Evolutionary conservation across 768 basidiomycete genomes (phyloP).

Genomic region (Phylloporus scabripes): DNA sequence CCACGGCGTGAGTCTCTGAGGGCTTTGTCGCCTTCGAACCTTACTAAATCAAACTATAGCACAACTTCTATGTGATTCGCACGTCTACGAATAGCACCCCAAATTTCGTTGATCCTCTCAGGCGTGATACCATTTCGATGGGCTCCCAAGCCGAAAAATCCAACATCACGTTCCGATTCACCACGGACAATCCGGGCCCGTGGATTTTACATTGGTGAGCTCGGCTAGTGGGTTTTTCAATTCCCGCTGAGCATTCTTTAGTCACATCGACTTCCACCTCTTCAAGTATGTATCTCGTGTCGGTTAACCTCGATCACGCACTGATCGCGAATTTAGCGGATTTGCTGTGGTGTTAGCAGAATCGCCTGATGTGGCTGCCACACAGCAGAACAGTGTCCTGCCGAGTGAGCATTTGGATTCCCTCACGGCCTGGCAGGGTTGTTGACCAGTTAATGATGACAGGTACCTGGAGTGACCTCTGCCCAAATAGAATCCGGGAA

Average conservation of each 20-base stretch:
- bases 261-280: conserved; percentile 31
- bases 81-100: conserved; percentile 26
- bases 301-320: background rate
- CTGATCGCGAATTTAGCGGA: conserved; percentile 18
- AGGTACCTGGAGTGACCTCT: conserved; percentile 20
- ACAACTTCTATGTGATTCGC: conserved; percentile 36
- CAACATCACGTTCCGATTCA: conserved; percentile 52
- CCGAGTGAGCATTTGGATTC: conserved; percentile 17
- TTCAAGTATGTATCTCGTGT: conserved; percentile 14
- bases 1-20: conserved; percentile 32
- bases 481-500: conserved; percentile 15
- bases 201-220: conserved; percentile 46
- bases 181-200: conserved; percentile 62
- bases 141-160: conserved; percentile 31
- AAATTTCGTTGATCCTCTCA: conserved; percentile 36
- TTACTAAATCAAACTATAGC: conserved; percentile 20
- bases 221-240: background rate
- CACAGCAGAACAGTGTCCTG: conserved; percentile 13
- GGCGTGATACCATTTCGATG: conserved; percentile 32
- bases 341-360: conserved; percentile 31
- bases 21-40: background rate
- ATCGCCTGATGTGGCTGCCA: conserved; percentile 15
- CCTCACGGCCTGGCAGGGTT: background rate
- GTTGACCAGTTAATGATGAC: background rate
- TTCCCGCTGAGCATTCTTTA: conserved; percentile 5